phyloP scores from a whole-genome alignment of 2,329 filamentous ascomycete species.

The Juglanconis sp. region DNA sequence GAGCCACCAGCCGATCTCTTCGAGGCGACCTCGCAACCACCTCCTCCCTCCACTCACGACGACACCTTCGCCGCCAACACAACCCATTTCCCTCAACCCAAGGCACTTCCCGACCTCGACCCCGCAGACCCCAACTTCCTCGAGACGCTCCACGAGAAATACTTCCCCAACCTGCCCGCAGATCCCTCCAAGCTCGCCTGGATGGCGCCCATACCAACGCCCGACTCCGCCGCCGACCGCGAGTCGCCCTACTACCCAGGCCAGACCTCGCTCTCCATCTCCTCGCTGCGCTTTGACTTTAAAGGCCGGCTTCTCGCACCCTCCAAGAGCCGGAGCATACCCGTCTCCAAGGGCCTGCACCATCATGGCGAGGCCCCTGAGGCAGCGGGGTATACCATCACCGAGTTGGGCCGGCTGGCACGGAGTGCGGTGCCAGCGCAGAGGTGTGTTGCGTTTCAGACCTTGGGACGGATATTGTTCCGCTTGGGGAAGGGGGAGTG shows the following conservation, averaged over 20 bases:
- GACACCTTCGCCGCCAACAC: conserved; percentile 33
- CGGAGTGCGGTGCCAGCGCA: conserved; percentile 82
- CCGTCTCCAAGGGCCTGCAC: conserved; percentile 77
- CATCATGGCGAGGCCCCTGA: conserved; percentile 92
- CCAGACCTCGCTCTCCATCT: conserved; percentile 67
- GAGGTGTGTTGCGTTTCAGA: conserved; percentile 87
- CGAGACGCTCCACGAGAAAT: conserved; percentile 79
- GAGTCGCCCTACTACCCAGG: conserved; percentile 80
- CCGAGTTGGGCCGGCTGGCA: conserved; percentile 76
- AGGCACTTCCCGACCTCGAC: conserved; percentile 68
- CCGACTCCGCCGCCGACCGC: conserved; percentile 58
- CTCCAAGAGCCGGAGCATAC: conserved; percentile 67
- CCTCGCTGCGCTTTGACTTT: conserved; percentile 86
- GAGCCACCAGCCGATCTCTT: conserved; percentile 41
- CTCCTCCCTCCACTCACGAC: conserved; percentile 21
- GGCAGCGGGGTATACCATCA: conserved; percentile 89
- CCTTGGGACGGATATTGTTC: conserved; percentile 80
- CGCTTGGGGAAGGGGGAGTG: conserved; percentile 72
- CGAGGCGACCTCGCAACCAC: conserved; percentile 14
- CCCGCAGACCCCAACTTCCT: conserved; percentile 82
- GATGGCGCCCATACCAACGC: conserved; percentile 69
- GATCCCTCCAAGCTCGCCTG: conserved; percentile 80
- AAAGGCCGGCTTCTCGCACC: conserved; percentile 77
- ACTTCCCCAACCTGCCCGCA: conserved; percentile 83
- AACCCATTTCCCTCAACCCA: conserved; percentile 61